A percentile compares a stretch with the other conserved stretches of the same genome.
Evolutionary conservation across 495 filamentous ascomycete genomes (phyloP).

Genomic region (Bryoglossum gracile): DNA sequence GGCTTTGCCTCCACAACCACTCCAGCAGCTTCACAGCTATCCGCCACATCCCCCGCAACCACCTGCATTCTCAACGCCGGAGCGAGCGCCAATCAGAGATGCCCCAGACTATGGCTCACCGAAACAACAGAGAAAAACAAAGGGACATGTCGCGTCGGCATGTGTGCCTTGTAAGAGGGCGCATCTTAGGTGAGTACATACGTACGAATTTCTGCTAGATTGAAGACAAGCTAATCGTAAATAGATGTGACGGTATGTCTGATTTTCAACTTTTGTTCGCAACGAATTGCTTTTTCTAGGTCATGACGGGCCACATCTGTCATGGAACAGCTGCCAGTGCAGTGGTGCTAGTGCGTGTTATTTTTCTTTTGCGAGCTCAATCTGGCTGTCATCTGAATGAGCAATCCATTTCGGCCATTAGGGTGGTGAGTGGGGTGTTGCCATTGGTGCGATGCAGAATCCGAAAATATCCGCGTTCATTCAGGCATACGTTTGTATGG

Average conservation of each 20-base stretch:
- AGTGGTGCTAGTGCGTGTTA: too few relatives aligned
- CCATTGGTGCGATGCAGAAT: too few relatives aligned
- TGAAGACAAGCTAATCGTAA: constrained; percentile 15
- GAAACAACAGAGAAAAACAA: constrained; percentile 77
- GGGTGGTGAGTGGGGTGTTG: too few relatives aligned
- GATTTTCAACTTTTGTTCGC: constrained; percentile 7
- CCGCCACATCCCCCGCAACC: constrained; percentile 10
- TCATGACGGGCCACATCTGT: constrained; percentile 5
- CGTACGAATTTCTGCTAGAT: neutral
- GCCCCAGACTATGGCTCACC: constrained; percentile 34
- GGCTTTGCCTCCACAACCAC: constrained; percentile 24
- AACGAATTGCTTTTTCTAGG: constrained; percentile 12
- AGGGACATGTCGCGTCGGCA: constrained; percentile 92
- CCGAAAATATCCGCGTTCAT: constrained; percentile 3
- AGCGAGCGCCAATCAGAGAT: constrained; percentile 21
- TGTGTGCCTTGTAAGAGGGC: constrained; percentile 97
- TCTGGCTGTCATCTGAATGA: too few relatives aligned
- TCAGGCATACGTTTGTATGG: too few relatives aligned
- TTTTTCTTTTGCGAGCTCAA: constrained; percentile 11
- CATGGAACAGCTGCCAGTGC: constrained; percentile 14
- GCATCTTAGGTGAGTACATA: constrained; percentile 56
- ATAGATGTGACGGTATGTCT: constrained; percentile 27
- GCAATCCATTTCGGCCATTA: too few relatives aligned
- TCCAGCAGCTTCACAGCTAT: constrained; percentile 21
- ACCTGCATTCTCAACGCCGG: constrained; percentile 32